Evolutionary conservation across 257 asterid species (phyloP), one percentile per base, ranked within the genome.

Genomic region (Paraleonurus japonicus): DNA sequence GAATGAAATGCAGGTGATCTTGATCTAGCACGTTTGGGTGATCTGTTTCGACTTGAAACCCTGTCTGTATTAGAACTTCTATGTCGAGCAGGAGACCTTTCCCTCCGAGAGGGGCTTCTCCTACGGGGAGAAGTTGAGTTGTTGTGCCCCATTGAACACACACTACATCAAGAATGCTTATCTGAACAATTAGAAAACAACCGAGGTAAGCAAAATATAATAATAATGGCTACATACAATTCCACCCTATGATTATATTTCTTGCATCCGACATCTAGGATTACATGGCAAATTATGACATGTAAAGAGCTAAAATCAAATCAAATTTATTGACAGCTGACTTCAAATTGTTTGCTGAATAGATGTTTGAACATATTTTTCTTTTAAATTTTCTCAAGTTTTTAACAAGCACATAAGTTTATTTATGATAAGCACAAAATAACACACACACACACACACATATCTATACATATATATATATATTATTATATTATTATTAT

Each of bases 91-190:
- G 97, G 92, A 67, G 96, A 87, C 67, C 76, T 76, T 72, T 88
- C 96, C 75, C 89, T 89, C 13, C 77, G 70, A 11, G 87, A 71
- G 30, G 92, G 79, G 73, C 82, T 84, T 81, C 82, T 82, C 73
- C 79, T 78, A 50, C 77, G 83, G 81, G 96, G 89, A 32, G 98
- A 90, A 55, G 72, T 84, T 7, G 89, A 87, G 80, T 79, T 64
- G 37, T 59, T 55, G 58, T 81, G 93, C 37, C 88, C 97, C 98
- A 90, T 92, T 41, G 70, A 19, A 32, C 45, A 69, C 33, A 35
- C 74, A 69, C 37, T 39, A 45, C 70, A 77, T 73, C 76, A 76
- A 65, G 11, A 17, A 26, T 10, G 53, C 23, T 28, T 45, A 66
- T 47, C 79, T 68, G 54, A 58, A 24, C 37, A 61, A 61, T 57